Conservation (phyloP, 257 asterid species). For the Solanum etuberosum region DNA sequence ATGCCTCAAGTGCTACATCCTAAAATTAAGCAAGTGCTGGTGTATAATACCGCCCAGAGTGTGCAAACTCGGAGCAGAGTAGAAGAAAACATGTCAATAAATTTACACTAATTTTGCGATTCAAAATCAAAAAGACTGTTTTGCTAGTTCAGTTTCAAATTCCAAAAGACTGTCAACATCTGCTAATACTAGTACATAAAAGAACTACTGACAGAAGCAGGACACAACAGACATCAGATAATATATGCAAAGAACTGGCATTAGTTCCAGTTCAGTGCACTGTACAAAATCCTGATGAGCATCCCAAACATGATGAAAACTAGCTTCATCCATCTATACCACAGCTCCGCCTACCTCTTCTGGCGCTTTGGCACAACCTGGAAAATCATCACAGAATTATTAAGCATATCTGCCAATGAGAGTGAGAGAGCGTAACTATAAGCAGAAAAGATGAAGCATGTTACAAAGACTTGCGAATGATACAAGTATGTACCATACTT, state of each 20-base stretch:
- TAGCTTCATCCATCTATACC: not conserved
- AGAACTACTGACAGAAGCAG: not conserved
- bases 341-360: constrained; percentile 21
- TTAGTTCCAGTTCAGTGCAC: constrained; percentile 6
- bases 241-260: constrained; percentile 8
- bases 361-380: constrained; percentile 43
- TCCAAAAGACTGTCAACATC: not conserved
- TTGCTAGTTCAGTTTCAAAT: not conserved
- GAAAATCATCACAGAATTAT: not conserved
- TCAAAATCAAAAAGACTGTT: not conserved
- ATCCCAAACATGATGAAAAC: not conserved
- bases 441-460: not conserved
- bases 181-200: not conserved
- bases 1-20: not conserved
- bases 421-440: not conserved
- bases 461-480: not conserved
- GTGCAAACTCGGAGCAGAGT: not conserved
- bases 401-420: not conserved
- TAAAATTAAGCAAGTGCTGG: not conserved
- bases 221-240: not conserved
- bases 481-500: not conserved
- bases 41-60: not conserved
- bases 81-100: not conserved
- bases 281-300: constrained; percentile 12
- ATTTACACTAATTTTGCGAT: not conserved